Conservation (phyloP, 2,329 filamentous ascomycete genomes). For the Corynespora cassiicola region DNA sequence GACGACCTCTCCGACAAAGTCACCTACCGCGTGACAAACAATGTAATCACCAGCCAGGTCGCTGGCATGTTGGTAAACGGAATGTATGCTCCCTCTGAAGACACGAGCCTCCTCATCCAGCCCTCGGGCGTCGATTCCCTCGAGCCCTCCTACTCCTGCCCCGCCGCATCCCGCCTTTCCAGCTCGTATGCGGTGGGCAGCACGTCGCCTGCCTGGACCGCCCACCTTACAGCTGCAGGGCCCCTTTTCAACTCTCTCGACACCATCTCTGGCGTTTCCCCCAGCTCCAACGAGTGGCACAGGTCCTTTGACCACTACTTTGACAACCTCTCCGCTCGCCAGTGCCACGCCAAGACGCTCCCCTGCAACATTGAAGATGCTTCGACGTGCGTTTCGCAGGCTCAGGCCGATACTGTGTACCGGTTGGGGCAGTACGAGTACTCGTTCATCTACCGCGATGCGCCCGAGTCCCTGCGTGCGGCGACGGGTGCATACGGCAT, state of each 20-base stretch:
- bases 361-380: conserved; percentile 68
- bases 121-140: conserved; percentile 71
- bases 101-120: conserved; percentile 53
- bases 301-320: conserved; percentile 81
- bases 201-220: conserved; percentile 61
- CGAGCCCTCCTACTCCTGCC: conserved; percentile 75
- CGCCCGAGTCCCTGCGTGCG: conserved; percentile 66
- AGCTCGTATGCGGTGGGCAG: conserved; percentile 54
- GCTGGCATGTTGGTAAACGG: conserved; percentile 76
- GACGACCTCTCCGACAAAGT: conserved; percentile 53
- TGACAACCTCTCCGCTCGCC: conserved; percentile 79
- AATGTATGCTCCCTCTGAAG: conserved; percentile 55
- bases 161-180: conserved; percentile 55
- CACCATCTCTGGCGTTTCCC: conserved; percentile 68
- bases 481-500: conserved; percentile 71
- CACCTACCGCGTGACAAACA: conserved; percentile 77
- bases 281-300: conserved; percentile 68
- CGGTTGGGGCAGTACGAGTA: conserved; percentile 83
- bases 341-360: conserved; percentile 76
- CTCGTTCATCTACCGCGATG: conserved; percentile 76
- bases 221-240: conserved; percentile 65
- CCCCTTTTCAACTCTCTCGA: conserved; percentile 68
- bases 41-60: conserved; percentile 82
- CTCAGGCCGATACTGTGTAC: conserved; percentile 72
- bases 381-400: conserved; percentile 66